A percentile compares a stretch with the other conserved stretches of the same genome.
Evolutionary conservation across 1,284 basidiomycete genomes (phyloP).

Genomic region (Puccinia horiana): DNA sequence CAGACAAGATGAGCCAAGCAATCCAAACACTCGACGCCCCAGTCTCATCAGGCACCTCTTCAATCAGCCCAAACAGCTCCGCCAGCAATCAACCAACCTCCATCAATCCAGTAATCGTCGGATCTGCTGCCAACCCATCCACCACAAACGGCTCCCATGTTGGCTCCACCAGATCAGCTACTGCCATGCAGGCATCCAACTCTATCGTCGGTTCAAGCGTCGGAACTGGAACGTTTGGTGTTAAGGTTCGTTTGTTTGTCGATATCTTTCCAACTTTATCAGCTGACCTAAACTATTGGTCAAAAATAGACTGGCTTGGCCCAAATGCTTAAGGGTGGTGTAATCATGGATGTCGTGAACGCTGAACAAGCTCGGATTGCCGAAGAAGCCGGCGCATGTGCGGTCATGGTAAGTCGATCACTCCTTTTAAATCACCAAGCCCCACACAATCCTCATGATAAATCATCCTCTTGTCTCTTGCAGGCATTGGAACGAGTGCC

Average conservation of each 20-base stretch:
- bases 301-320: constrained; percentile 54
- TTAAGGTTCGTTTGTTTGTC: constrained; percentile 52
- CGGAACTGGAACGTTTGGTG: constrained; percentile 52
- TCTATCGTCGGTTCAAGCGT: constrained; percentile 41
- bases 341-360: constrained; percentile 65
- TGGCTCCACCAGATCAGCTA: constrained; percentile 44
- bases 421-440: not conserved
- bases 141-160: constrained; percentile 23
- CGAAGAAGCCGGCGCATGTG: constrained; percentile 95
- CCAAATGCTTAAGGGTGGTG: constrained; percentile 61
- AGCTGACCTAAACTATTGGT: constrained; percentile 17
- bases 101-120: constrained; percentile 24
- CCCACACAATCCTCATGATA: not conserved
- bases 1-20: not conserved
- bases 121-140: not conserved
- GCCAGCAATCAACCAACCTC: constrained; percentile 14
- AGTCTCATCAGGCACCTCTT: not conserved
- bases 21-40: not conserved
- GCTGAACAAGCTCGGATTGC: constrained; percentile 89
- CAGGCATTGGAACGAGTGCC: constrained; percentile 76
- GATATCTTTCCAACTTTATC: not conserved
- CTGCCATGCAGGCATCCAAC: constrained; percentile 43
- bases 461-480: not conserved
- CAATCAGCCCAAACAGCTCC: constrained; percentile 17
- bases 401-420: constrained; percentile 77